Percentiles rank a stretch among this genome's conserved stretches.
Conservation (phyloP, 257 asterid species). For the Buddleja alternifolia region DNA sequence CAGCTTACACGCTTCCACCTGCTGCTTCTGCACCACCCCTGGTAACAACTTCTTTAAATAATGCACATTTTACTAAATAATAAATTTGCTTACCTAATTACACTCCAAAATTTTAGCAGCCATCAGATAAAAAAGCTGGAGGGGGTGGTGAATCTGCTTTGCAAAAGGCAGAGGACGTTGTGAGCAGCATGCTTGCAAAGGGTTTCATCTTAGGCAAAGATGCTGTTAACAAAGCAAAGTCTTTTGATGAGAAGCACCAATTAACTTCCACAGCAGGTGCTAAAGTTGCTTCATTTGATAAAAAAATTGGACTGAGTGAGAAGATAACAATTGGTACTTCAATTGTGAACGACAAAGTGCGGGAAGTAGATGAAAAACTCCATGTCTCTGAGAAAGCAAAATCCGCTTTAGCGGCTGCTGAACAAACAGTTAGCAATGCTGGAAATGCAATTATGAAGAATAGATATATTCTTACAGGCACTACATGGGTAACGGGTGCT, state of each 20-base stretch:
- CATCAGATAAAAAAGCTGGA: slow-evolving; percentile 41
- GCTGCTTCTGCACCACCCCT: slow-evolving; percentile 58
- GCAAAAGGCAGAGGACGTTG: slow-evolving; percentile 93
- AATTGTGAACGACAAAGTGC: slow-evolving; percentile 77
- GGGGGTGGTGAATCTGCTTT: slow-evolving; percentile 65
- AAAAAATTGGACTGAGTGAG: slow-evolving; percentile 77
- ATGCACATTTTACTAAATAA: slow-evolving; percentile 4
- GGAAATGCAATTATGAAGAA: slow-evolving; percentile 92
- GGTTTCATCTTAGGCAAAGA: slow-evolving; percentile 89
- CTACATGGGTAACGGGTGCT: slow-evolving; percentile 91
- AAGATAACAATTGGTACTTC: slow-evolving; percentile 77
- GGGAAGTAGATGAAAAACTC: slow-evolving; percentile 85
- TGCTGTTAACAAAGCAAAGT: slow-evolving; percentile 73
- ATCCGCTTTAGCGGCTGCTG: slow-evolving; percentile 80
- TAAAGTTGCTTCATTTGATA: slow-evolving; percentile 70
- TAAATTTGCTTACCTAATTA: slow-evolving; percentile 24
- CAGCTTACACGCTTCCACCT: slow-evolving; percentile 77
- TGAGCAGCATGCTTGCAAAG: slow-evolving; percentile 86
- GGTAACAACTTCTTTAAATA: slow-evolving; percentile 40
- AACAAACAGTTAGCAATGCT: slow-evolving; percentile 79
- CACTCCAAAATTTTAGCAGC: slow-evolving; percentile 42
- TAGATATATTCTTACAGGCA: slow-evolving; percentile 75
- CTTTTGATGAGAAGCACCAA: slow-evolving; percentile 84
- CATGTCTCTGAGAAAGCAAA: slow-evolving; percentile 91
- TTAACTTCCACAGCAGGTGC: slow-evolving; percentile 84